Base-by-base conservation (phyloP, 2,329 filamentous ascomycete species). In the Colletotrichum sp. region DNA sequence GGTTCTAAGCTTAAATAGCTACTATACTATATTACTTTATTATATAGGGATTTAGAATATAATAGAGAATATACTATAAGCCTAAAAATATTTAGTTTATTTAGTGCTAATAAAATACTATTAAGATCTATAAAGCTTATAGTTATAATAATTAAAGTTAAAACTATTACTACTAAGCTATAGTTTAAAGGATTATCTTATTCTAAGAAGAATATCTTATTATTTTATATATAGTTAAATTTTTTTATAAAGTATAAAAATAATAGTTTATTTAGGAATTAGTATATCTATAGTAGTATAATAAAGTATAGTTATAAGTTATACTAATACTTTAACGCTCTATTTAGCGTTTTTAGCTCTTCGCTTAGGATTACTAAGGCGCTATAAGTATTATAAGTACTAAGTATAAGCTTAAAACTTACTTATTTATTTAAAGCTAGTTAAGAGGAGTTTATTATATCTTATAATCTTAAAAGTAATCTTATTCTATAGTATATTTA, bases 331-430 rank as follows among this genome's bases (percentile, higher is more conserved):
- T 34, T 34, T 34, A 34, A 2, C 2, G 6, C 5, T 6, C 2
- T 13, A 34, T 13, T 34, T 34, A 34, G 13, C 2, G 6, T 34
- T 15, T 34, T 34, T 34, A 34, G 32, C 2, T 2, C 5, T 34
- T 13, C 2, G 2, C 2, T 6, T 34, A 34, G 2, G 5, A 13
- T 13, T 34, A 13, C 12, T 34, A 34, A 4, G 6, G 6, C 2
- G 5, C 5, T 34, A 34, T 34, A 34, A 15, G 13, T 34, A 34
- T 34, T 34, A 34, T 34, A 34, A 34, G 13, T 34, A 34, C 6
- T 34, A 34, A 15, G 5, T 7, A 7, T 34, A 34, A 34, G 32
- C 32, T 34, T 34, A 34, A 34, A 34, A 34, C 32, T 34, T 6
- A 34, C 32, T 34, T 34, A 34, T 34, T 34, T 34, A 34, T 34